Evolutionary conservation across 805 yeast species (phyloP).

Genomic region (Nakazawaea holstii): DNA sequence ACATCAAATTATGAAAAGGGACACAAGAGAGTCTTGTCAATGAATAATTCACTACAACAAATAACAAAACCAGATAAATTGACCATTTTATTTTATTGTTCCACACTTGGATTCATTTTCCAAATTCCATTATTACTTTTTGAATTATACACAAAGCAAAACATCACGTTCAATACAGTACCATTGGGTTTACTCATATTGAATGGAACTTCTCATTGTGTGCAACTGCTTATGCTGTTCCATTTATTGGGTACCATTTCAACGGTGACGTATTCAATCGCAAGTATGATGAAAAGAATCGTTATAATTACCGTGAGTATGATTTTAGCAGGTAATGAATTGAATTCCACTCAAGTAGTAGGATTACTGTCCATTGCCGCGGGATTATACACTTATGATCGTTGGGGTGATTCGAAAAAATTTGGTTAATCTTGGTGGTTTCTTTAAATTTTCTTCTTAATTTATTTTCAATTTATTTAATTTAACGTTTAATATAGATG

Average conservation of each 20-base stretch:
- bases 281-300: constrained; percentile 84
- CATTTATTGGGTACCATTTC: constrained; percentile 77
- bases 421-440: constrained; percentile 1
- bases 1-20: constrained; percentile 7
- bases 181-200: constrained; percentile 49
- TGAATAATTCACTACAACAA: constrained; percentile 7
- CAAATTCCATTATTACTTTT: constrained; percentile 71
- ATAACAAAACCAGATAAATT: constrained; percentile 64
- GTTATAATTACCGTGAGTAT: constrained; percentile 78
- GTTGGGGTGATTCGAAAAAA: constrained; percentile 35
- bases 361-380: constrained; percentile 48
- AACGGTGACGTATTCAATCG: constrained; percentile 81
- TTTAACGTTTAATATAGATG: too few species aligned
- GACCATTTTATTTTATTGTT: constrained; percentile 76
- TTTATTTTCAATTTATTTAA: neutral
- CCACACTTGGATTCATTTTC: constrained; percentile 62
- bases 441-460: too few species aligned
- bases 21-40: neutral
- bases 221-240: constrained; percentile 77
- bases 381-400: constrained; percentile 61
- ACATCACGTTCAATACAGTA: constrained; percentile 24
- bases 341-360: constrained; percentile 39
- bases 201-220: constrained; percentile 73
- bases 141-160: constrained; percentile 40
- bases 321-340: constrained; percentile 46